A percentile compares a stretch with the other conserved stretches of the same genome.
These are phyloP conservation scores for Dissophora ornata DNA, from an alignment of 192 early-diverging fungal species.

Conservation along the genomic window DNA sequence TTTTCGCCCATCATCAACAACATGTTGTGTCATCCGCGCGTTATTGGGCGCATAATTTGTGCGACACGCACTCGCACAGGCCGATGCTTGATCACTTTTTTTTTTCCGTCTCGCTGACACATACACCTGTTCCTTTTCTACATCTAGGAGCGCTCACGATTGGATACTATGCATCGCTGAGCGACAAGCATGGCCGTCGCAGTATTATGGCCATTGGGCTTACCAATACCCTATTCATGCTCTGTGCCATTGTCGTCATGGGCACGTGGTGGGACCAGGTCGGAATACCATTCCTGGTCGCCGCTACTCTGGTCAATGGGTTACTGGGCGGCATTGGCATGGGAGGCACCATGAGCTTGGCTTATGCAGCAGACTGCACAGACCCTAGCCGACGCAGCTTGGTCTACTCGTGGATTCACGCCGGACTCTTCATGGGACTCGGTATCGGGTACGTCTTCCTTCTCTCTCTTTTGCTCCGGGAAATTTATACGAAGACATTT, in stretches of 20 bases:
- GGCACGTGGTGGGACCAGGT: constrained; percentile 41
- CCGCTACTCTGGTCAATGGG: neutral
- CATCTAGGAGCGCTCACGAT: constrained; percentile 19
- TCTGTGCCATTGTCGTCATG: constrained; percentile 13
- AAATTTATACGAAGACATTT: too few relatives aligned
- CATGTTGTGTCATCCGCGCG: too few relatives aligned
- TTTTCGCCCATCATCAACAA: too few relatives aligned
- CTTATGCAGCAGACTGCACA: constrained; percentile 47
- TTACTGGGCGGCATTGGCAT: constrained; percentile 22
- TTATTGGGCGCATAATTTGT: too few relatives aligned
- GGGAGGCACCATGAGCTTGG: constrained; percentile 23
- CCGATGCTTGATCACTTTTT: neutral
- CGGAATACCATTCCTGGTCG: constrained; percentile 21
- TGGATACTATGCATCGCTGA: constrained; percentile 43
- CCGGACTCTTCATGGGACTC: constrained; percentile 29
- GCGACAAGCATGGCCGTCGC: constrained; percentile 37
- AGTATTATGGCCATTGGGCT: constrained; percentile 19
- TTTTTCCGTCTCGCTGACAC: too few relatives aligned
- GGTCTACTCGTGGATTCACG: constrained; percentile 31
- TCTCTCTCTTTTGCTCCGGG: neutral
- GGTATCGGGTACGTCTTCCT: constrained; percentile 27
- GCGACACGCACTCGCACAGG: too few relatives aligned
- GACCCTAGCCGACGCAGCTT: constrained; percentile 19
- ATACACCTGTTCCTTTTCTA: neutral
- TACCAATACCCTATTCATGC: constrained; percentile 1